Percentiles rank a stretch among this genome's conserved stretches.
Evolutionary conservation across 2,329 filamentous ascomycete genomes (phyloP).

Genomic region (Calonectria leucothoes): DNA sequence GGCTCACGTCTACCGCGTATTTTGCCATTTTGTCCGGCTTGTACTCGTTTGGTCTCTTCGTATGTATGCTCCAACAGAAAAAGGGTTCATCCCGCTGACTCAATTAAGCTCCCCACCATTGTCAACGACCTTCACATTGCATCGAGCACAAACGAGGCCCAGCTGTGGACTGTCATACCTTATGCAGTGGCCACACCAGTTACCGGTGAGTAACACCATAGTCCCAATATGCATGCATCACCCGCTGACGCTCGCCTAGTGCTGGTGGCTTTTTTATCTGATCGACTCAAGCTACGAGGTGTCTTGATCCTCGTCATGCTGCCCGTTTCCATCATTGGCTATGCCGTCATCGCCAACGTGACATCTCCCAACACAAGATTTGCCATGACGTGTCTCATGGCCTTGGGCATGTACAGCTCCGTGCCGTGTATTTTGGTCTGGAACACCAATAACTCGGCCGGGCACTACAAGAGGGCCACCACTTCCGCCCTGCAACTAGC

Average conservation of each 20-base stretch:
- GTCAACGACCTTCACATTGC: neutral
- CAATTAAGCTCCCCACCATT: neutral
- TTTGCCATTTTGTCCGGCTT: neutral
- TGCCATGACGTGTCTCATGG: conserved; percentile 76
- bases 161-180: neutral
- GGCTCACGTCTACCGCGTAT: neutral
- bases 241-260: neutral
- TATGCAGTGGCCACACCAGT: neutral
- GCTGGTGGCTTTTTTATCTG: neutral
- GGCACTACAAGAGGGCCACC: conserved; percentile 77
- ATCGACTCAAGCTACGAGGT: neutral
- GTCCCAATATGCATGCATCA: neutral
- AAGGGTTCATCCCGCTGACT: neutral
- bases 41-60: neutral
- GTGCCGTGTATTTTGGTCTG: conserved; percentile 73
- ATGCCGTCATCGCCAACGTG: conserved; percentile 48
- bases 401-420: conserved; percentile 71
- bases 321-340: neutral
- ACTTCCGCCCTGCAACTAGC: conserved; percentile 52
- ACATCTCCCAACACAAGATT: conserved; percentile 68
- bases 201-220: neutral
- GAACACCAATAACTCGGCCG: conserved; percentile 76
- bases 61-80: neutral
- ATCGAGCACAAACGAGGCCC: neutral
- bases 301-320: neutral